Base-by-base conservation (phyloP, 306 rosid genomes). In the Glycine tomentella region DNA sequence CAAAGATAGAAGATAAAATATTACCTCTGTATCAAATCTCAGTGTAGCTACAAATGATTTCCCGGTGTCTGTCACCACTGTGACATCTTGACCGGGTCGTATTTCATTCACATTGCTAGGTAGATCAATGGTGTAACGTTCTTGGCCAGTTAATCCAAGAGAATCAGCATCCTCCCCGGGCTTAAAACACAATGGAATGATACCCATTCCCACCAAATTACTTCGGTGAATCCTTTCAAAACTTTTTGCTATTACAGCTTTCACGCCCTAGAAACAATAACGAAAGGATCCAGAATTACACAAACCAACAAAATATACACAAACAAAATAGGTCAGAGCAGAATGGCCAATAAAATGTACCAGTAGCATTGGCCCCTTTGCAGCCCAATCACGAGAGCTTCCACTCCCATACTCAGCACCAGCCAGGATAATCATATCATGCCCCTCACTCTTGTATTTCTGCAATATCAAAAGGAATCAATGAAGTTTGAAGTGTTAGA, bases 321-420 rank as follows among this genome's bases (percentile, higher is more conserved):
- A 72, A 79, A 58, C 44, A 13, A 13, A 69, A 76, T 16, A 25
- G 34, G 17, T 58, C 16, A 68, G 66, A 79, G 51, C 16, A 71
- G 51, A 62, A 72, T 71, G 75, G 33, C 17, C 17, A 66, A 33
- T 4, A 69, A 62, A 46, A 48, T 51, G 49, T 90, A 93, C 99
- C 94, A 92, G 86, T 65, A 95, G 94, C 97, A 82, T 93, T 76
- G 97, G 97, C 38, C 97, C 97, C 88, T 95, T 95, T 55, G 97
- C 97, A 84, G 97, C 99, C 97, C 97, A 95, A 84, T 95, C 99
- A 38, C 97, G 97, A 20, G 99, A 95, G 80, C 97, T 95, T 87
- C 99, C 99, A 76, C 97, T 95, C 46, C 99, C 97, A 72, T 95
- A 93, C 83, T 95, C 97, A 34, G 99, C 93, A 72, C 99, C 97